Percentiles rank a stretch among this genome's conserved stretches.
phyloP scores from a whole-genome alignment of 305 asterid species.

The Petunia hybrid region DNA sequence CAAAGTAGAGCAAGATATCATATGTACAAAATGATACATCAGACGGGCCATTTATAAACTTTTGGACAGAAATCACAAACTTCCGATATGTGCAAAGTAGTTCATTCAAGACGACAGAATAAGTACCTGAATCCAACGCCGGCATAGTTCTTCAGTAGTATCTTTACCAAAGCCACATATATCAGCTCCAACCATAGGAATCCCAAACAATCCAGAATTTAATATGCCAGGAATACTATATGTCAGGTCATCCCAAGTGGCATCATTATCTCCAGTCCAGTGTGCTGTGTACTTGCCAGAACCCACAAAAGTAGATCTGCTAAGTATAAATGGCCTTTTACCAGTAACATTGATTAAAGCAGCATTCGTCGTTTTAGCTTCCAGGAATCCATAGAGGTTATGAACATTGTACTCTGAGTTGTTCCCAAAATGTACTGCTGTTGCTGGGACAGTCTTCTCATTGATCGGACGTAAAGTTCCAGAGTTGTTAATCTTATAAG shows the following conservation, averaged over 20 bases:
- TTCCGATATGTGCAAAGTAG: too few relatives aligned
- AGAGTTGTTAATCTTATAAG: constrained; percentile 53
- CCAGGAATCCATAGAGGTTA: constrained; percentile 80
- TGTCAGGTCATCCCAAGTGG: constrained; percentile 83
- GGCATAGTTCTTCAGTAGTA: constrained; percentile 88
- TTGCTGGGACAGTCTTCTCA: constrained; percentile 57
- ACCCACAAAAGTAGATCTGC: constrained; percentile 87
- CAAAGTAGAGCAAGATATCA: too few relatives aligned
- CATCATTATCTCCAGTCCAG: constrained; percentile 98
- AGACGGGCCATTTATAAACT: too few relatives aligned
- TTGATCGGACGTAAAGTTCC: constrained; percentile 42
- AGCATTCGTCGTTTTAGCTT: constrained; percentile 67
- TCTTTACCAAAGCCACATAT: constrained; percentile 77
- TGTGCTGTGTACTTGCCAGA: constrained; percentile 88
- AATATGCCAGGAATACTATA: constrained; percentile 75
- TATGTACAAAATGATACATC: too few relatives aligned
- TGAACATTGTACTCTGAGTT: constrained; percentile 72
- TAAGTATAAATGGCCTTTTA: constrained; percentile 80
- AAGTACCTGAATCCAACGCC: constrained; percentile 91
- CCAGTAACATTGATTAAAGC: constrained; percentile 62
- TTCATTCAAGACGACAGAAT: background rate
- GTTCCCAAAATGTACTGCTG: constrained; percentile 65
- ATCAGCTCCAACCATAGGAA: constrained; percentile 97
- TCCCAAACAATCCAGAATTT: constrained; percentile 81
- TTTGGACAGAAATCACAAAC: too few relatives aligned